Base-by-base conservation (phyloP, 306 rosid genomes). In the Hylodesmum podocarpum region DNA sequence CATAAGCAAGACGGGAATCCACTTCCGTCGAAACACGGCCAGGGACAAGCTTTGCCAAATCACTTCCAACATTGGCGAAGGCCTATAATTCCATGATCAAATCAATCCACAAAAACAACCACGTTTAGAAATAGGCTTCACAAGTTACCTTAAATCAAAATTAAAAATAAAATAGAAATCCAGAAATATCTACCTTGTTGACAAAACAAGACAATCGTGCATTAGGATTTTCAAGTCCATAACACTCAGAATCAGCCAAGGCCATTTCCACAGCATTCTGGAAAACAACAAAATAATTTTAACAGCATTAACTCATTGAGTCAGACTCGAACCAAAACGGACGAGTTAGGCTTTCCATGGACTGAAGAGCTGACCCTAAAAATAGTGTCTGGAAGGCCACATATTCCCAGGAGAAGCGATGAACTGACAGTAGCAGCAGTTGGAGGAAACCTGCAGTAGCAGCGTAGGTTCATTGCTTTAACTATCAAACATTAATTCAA, bases 261-360 rank as follows among this genome's bases (percentile, higher is more conserved):
- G 98, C 94, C 96, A 92, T 92, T 43, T 95, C 98, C 80, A 95
- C 93, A 41, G 98, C 93, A 88, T 92, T 95, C 98, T 95, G 71
- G 49, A 41, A 2, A 15, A 16, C 68, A 11, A 8, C 22, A 2
- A 16, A 49, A 41, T n/a, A n/a, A n/a, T n/a, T n/a, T n/a, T n/a
- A n/a, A n/a, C n/a, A n/a, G n/a, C n/a, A n/a, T n/a, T 3, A 71
- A 75, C 21, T 31, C n/a, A 5, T 16, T 44, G 19, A 27, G 6
- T 55, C 14, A 57, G 18, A 76, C 44, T 31, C 25, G 64, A 4
- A 78, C 8, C n/a, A 37, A 39, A 77, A 39, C 6, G 40, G 24
- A 80, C 28, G 55, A 6, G 54, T 19, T 27, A 66, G n/a, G 5
- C 2, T 75, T 24, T 19, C 2, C 15, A 6, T 24, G 78, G 49